Conservation (phyloP, 2,329 filamentous ascomycete species). For the Alternaria angustiovoidea region DNA sequence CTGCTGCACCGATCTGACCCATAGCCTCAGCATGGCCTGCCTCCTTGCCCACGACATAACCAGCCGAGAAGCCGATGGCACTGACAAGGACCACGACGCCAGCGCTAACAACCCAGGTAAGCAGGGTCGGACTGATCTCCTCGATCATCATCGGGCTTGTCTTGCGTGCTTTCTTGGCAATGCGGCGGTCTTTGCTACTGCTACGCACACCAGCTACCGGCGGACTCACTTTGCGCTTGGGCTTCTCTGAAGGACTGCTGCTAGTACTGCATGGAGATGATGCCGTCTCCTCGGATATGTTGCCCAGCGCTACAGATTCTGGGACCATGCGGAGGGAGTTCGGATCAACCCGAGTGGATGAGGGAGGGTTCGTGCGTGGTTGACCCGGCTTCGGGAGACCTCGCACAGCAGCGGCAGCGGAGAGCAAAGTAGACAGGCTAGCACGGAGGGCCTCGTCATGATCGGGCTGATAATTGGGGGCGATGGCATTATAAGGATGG, state of each 20-base stretch:
- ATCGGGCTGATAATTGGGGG: slow-evolving; percentile 80
- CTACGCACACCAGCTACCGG: slow-evolving; percentile 45
- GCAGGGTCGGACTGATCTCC: slow-evolving; percentile 65
- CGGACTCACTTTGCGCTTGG: slow-evolving; percentile 56
- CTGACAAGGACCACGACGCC: slow-evolving; percentile 71
- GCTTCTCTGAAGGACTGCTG: slow-evolving; percentile 47
- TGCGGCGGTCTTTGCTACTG: slow-evolving; percentile 55
- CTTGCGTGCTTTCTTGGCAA: slow-evolving; percentile 54
- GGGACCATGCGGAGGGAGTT: slow-evolving; percentile 66
- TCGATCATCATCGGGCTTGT: slow-evolving; percentile 45
- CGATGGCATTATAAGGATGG: slow-evolving; percentile 71
- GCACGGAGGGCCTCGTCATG: slow-evolving; percentile 93
- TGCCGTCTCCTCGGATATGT: slow-evolving; percentile 40
- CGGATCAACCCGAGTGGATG: slow-evolving; percentile 56
- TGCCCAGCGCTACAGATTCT: slow-evolving; percentile 65
- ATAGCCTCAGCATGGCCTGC: slow-evolving; percentile 62
- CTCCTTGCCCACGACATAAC: slow-evolving; percentile 68
- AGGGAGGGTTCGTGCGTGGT: slow-evolving; percentile 40
- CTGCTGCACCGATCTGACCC: slow-evolving; percentile 40
- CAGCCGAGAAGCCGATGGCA: slow-evolving; percentile 70
- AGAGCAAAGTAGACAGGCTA: slow-evolving; percentile 92
- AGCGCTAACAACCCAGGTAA: slow-evolving; percentile 72
- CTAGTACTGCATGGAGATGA: slow-evolving; percentile 40
- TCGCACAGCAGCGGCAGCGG: slow-evolving; percentile 90
- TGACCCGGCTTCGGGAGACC: slow-evolving; percentile 73